Percentiles rank a stretch among this genome's conserved stretches.
Conservation (phyloP, 495 filamentous ascomycete species). For the Darksidea phi region DNA sequence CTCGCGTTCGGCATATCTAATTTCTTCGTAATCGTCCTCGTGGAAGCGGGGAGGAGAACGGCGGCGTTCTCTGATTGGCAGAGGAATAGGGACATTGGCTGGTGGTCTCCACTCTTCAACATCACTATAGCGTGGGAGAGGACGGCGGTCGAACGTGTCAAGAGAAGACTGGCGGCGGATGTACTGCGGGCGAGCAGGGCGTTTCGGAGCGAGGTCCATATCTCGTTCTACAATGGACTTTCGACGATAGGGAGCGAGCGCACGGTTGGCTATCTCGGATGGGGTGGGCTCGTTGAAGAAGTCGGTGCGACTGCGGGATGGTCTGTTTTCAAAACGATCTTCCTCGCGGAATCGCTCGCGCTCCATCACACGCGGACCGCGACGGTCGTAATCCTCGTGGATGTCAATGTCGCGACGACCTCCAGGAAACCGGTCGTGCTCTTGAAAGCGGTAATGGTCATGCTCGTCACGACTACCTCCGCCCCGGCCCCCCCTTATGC, state of each 20-base stretch:
- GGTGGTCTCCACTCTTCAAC: slow-evolving; percentile 49
- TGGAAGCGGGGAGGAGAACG: slow-evolving; percentile 32
- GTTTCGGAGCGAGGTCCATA: slow-evolving; percentile 48
- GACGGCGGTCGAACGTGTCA: slow-evolving; percentile 70
- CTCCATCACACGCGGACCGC: slow-evolving; percentile 48
- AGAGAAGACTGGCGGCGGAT: slow-evolving; percentile 66
- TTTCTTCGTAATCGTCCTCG: slow-evolving; percentile 47
- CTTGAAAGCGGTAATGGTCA: slow-evolving; percentile 39
- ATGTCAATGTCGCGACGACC: slow-evolving; percentile 40
- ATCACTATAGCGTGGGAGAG: slow-evolving; percentile 51
- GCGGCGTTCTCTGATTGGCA: slow-evolving; percentile 47
- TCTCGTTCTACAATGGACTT: slow-evolving; percentile 43
- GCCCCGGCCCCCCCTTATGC: slow-evolving; percentile 22
- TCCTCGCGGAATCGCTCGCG: slow-evolving; percentile 54
- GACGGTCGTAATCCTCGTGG: slow-evolving; percentile 38
- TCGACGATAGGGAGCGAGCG: slow-evolving; percentile 43
- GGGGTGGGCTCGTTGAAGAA: slow-evolving; percentile 41
- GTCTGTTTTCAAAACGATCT: slow-evolving; percentile 55
- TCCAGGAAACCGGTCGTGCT: slow-evolving; percentile 39
- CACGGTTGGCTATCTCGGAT: slow-evolving; percentile 41
- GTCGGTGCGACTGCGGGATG: slow-evolving; percentile 46
- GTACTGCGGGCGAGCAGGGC: slow-evolving; percentile 56
- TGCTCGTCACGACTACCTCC: slow-evolving; percentile 31
- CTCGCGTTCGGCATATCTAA: slow-evolving; percentile 36
- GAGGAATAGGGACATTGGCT: slow-evolving; percentile 54